Percentiles rank a stretch among this genome's conserved stretches.
Evolutionary conservation across 2,329 filamentous ascomycete genomes (phyloP).

Genomic region (Cordyceps farinosa): DNA sequence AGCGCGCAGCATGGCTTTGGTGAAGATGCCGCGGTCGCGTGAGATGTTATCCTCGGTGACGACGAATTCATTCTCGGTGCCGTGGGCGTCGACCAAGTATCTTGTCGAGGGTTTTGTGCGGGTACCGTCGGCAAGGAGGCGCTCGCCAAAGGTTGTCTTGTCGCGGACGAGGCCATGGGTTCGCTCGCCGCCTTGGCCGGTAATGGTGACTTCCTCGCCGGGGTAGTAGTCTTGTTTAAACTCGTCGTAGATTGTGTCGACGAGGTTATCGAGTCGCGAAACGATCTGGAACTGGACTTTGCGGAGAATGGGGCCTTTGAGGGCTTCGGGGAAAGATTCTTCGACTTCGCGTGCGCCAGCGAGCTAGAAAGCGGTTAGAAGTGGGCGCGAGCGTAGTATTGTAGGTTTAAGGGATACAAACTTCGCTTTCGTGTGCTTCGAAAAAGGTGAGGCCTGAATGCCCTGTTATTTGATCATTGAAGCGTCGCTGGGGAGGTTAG

Average conservation of each 20-base stretch:
- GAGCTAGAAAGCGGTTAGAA: conserved; percentile 44
- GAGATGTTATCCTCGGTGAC: conserved; percentile 78
- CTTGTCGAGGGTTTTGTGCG: conserved; percentile 68
- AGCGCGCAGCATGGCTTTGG: conserved; percentile 86
- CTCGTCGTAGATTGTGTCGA: conserved; percentile 66
- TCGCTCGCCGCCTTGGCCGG: conserved; percentile 64
- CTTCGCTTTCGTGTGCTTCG: conserved; percentile 87
- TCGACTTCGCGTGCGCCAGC: conserved; percentile 85
- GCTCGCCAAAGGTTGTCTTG: conserved; percentile 70
- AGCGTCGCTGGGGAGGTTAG: conserved; percentile 60
- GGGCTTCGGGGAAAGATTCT: conserved; percentile 81
- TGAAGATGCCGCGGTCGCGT: conserved; percentile 87
- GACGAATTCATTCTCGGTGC: conserved; percentile 69
- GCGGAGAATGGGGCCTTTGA: conserved; percentile 86
- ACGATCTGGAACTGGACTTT: conserved; percentile 88
- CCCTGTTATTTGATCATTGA: conserved; percentile 94
- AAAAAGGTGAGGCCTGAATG: conserved; percentile 91
- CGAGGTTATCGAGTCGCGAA: conserved; percentile 80
- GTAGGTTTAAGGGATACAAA: conserved; percentile 43
- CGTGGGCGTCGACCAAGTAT: conserved; percentile 75
- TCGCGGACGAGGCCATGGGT: conserved; percentile 75
- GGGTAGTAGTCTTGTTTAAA: conserved; percentile 91
- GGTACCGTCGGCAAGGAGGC: conserved; percentile 62
- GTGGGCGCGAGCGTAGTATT: neutral
- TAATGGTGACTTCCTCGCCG: conserved; percentile 75